These are phyloP conservation scores for Pyrenopolyporus hunteri DNA, from an alignment of 495 filamentous ascomycete genomes.

Conservation along the genomic window DNA sequence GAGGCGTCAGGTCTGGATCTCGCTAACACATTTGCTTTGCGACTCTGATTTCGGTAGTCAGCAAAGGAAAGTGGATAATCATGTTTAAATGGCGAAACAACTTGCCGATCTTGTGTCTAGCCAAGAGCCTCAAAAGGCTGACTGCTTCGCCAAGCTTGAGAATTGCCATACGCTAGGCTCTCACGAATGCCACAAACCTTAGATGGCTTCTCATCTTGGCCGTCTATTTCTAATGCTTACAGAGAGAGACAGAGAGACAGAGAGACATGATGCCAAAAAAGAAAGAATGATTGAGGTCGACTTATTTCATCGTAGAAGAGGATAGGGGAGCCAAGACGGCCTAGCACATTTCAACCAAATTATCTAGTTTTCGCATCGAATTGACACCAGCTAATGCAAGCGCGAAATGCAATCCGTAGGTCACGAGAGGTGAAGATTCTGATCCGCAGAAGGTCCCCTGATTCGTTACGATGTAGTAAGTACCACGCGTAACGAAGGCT, in stretches of 20 bases:
- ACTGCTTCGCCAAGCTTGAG: conserved; percentile 37
- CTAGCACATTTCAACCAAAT: conserved; percentile 35
- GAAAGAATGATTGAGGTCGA: neutral
- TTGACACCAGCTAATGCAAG: conserved; percentile 30
- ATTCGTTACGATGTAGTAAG: conserved; percentile 34
- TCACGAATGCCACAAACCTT: conserved; percentile 20
- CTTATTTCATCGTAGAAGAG: conserved; percentile 4
- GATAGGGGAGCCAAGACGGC: conserved; percentile 33
- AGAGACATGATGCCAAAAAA: conserved; percentile 7
- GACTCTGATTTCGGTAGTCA: conserved; percentile 29
- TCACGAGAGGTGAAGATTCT: conserved; percentile 39
- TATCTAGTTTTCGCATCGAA: conserved; percentile 18
- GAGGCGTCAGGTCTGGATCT: conserved; percentile 23
- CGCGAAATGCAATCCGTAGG: conserved; percentile 27
- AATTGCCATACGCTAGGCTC: conserved; percentile 28
- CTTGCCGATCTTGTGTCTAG: conserved; percentile 37
- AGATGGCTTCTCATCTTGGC: conserved; percentile 17
- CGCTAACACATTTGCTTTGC: conserved; percentile 10
- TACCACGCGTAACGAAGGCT: conserved; percentile 30
- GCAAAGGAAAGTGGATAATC: conserved; percentile 12
- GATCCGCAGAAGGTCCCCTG: conserved; percentile 21
- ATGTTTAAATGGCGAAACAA: conserved; percentile 10
- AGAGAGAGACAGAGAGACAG: no score
- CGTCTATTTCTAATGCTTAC: conserved; percentile 13
- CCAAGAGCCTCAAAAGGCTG: conserved; percentile 43